Evolutionary conservation across 305 asterid species (phyloP).

Genomic region (Andrographis paniculata): DNA sequence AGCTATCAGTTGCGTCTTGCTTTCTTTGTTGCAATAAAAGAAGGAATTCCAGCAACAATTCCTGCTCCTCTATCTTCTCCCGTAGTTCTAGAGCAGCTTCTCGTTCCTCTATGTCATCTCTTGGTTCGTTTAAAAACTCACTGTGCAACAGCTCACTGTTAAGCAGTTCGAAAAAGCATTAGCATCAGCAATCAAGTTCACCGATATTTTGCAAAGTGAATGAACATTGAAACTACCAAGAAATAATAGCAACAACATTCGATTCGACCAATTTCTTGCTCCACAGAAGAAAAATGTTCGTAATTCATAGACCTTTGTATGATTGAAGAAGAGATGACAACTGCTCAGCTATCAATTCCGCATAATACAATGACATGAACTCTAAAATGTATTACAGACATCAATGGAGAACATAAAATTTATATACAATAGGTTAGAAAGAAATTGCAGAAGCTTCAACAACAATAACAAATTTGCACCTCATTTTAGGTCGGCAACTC

Average conservation of each 20-base stretch:
- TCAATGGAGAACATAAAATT: slow-evolving; percentile 1
- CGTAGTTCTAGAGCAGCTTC: slow-evolving; percentile 58
- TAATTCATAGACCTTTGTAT: too few species aligned
- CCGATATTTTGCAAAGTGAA: slow-evolving; percentile 9
- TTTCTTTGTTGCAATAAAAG: slow-evolving; percentile 47
- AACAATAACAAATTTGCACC: slow-evolving; percentile 24
- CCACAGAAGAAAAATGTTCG: too few species aligned
- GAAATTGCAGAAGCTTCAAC: slow-evolving; percentile 9
- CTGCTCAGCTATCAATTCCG: neutral
- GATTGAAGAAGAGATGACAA: too few species aligned
- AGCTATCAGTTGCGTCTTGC: slow-evolving; percentile 45
- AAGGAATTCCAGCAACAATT: slow-evolving; percentile 62
- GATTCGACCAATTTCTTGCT: too few species aligned
- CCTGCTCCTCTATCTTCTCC: slow-evolving; percentile 65
- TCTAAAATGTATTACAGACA: neutral
- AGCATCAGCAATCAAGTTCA: neutral
- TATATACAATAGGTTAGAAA: slow-evolving; percentile 4
- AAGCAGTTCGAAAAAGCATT: slow-evolving; percentile 3
- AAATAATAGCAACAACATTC: too few species aligned
- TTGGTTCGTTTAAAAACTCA: slow-evolving; percentile 59
- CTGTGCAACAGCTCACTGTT: slow-evolving; percentile 67
- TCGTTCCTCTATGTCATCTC: slow-evolving; percentile 51
- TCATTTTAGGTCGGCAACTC: slow-evolving; percentile 48
- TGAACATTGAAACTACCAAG: too few species aligned
- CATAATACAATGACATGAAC: neutral